A percentile compares a stretch with the other conserved stretches of the same genome.
phyloP scores from a whole-genome alignment of 2,329 filamentous ascomycete genomes.

The Diaporthe sp. region DNA sequence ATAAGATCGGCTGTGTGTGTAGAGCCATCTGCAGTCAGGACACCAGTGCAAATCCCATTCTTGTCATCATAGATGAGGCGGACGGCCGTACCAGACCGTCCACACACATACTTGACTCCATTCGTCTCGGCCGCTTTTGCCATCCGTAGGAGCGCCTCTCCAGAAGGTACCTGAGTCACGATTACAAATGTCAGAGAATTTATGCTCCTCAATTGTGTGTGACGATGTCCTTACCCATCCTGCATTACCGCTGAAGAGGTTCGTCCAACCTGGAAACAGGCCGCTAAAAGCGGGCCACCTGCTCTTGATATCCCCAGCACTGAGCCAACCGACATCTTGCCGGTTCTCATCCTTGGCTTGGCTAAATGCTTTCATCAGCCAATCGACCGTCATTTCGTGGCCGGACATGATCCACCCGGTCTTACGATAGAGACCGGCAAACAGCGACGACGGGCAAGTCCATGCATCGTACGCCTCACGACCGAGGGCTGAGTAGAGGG shows the following conservation, averaged over 20 bases:
- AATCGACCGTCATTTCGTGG: slow-evolving; percentile 48
- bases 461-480: slow-evolving; percentile 50
- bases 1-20: slow-evolving; percentile 70
- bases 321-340: slow-evolving; percentile 47
- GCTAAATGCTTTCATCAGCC: slow-evolving; percentile 48
- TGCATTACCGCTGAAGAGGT: slow-evolving; percentile 1
- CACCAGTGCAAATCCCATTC: slow-evolving; percentile 57
- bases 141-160: not conserved
- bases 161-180: not conserved
- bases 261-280: slow-evolving; percentile 34
- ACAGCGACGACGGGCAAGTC: slow-evolving; percentile 48
- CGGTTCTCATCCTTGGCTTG: slow-evolving; percentile 46
- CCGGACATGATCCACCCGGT: slow-evolving; percentile 50
- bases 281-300: slow-evolving; percentile 49
- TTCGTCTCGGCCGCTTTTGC: not conserved
- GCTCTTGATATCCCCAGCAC: slow-evolving; percentile 46
- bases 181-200: not conserved
- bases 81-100: not conserved
- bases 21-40: slow-evolving; percentile 61
- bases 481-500: slow-evolving; percentile 49
- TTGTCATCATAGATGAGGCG: slow-evolving; percentile 41
- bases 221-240: not conserved
- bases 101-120: slow-evolving; percentile 1
- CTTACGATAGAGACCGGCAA: slow-evolving; percentile 49
- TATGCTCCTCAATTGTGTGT: too few relatives aligned